Evolutionary conservation across 2,329 filamentous ascomycete genomes (phyloP).

Genomic region (Colletotrichum neosansevieriae): DNA sequence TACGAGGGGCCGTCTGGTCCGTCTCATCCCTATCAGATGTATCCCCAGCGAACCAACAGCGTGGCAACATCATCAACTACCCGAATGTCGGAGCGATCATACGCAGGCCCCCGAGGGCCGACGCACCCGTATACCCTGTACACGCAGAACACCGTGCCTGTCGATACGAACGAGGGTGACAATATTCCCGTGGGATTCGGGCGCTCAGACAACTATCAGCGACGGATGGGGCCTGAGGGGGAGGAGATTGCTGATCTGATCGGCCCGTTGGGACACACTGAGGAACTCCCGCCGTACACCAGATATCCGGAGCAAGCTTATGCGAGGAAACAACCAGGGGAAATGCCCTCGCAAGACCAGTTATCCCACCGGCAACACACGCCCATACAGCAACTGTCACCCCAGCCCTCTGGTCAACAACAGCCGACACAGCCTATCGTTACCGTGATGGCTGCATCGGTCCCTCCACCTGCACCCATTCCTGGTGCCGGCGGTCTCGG

Average conservation of each 20-base stretch:
- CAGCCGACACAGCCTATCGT: conserved; percentile 29
- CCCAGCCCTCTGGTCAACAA: background rate
- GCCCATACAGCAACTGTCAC: conserved; percentile 21
- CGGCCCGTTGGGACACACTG: conserved; percentile 87
- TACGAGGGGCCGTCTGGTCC: conserved; percentile 79
- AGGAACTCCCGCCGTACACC: conserved; percentile 92
- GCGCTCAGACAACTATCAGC: conserved; percentile 74
- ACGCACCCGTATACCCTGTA: conserved; percentile 91
- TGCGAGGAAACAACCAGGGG: conserved; percentile 60
- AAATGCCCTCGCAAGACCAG: conserved; percentile 2
- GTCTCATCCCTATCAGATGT: conserved; percentile 88
- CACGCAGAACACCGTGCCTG: conserved; percentile 78
- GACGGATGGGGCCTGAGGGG: conserved; percentile 81
- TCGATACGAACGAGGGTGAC: conserved; percentile 57
- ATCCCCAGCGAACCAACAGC: conserved; percentile 79
- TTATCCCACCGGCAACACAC: conserved; percentile 8
- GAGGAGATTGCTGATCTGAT: conserved; percentile 91
- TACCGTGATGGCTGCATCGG: conserved; percentile 34
- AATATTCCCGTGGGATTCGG: conserved; percentile 81
- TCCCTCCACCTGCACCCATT: conserved; percentile 47
- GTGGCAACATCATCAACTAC: conserved; percentile 79
- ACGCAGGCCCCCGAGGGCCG: conserved; percentile 73
- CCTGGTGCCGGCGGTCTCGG: conserved; percentile 72
- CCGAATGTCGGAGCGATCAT: conserved; percentile 68
- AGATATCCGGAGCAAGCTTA: conserved; percentile 83